Evolutionary conservation across 179 eudicot species (phyloP), one percentile per base, ranked within the genome.

Genomic region (Camellia oleifera): DNA sequence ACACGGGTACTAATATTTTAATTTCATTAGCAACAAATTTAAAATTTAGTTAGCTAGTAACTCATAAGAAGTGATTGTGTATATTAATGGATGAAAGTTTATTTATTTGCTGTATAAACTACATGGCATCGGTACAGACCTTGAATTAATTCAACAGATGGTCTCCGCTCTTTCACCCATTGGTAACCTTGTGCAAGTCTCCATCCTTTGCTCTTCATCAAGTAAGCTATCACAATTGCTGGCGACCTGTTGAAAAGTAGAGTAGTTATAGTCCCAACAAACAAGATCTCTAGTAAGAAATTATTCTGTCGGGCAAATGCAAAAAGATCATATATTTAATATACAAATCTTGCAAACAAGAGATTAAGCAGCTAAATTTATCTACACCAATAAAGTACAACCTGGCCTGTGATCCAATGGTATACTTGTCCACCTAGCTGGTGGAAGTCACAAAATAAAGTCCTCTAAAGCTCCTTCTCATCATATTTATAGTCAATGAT

Each of bases 161-260:
- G 90, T 83, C 99, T 88, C 67, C 93, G 89, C 75, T 94, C 99
- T 84, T 95, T 95, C 75, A 95, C 98, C 98, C 98, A 95, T 79
- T 92, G 97, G 77, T 83, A 90, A 85, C 98, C 89, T 88, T 92
- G 98, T 68, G 84, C 87, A 81, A 95, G 92, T 69, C 83, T 94
- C 99, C 99, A 95, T 63, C 95, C 93, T 84, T 86, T 95, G 88
- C 89, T 91, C 85, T 92, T 95, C 95, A 95, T 95, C 89, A 95
- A 85, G 86, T 81, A 95, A 74, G 99, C 94, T 46, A 95, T 91
- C 79, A 94, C 98, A 82, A 95, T 83, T 81, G 99, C 98, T 0
- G 99, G 98, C 11, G 98, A 94, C 83, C 99, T 95, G 87, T 80
- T 58, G 70, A 78, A 80, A 74, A 80, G 8, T 14, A 66, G 48